These are phyloP conservation scores for Schwanniomyces occidentalis DNA, from an alignment of 805 yeast species.

Conservation along the genomic window DNA sequence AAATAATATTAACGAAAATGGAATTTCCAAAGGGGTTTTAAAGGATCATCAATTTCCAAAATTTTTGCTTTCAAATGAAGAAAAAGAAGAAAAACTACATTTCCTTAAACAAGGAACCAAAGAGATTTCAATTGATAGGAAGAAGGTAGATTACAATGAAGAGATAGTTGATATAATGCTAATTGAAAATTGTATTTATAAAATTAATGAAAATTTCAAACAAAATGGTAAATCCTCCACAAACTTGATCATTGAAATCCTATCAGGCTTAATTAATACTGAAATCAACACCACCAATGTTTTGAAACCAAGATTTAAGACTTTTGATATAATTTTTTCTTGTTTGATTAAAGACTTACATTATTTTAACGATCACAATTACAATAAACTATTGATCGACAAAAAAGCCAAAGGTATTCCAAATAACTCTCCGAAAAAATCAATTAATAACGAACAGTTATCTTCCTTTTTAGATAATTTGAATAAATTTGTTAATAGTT, in stretches of 20 bases:
- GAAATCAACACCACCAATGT: slow-evolving; percentile 14
- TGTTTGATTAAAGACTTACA: slow-evolving; percentile 28
- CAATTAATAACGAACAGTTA: slow-evolving; percentile 26
- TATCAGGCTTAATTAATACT: slow-evolving; percentile 20
- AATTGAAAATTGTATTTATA: slow-evolving; percentile 35
- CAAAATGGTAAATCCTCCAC: slow-evolving; percentile 17
- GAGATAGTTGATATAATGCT: slow-evolving; percentile 27
- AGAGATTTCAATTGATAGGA: not conserved
- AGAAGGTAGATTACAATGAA: too few relatives aligned
- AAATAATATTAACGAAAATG: slow-evolving; percentile 1
- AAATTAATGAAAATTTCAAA: slow-evolving; percentile 26
- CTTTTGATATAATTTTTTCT: slow-evolving; percentile 30
- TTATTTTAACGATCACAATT: slow-evolving; percentile 28
- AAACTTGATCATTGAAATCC: slow-evolving; percentile 26
- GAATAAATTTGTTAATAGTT: slow-evolving; percentile 21
- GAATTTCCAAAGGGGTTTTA: slow-evolving; percentile 8
- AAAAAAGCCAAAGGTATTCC: slow-evolving; percentile 15
- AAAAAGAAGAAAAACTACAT: not conserved
- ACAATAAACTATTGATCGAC: slow-evolving; percentile 15
- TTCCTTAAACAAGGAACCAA: not conserved
- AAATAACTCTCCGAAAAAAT: slow-evolving; percentile 25
- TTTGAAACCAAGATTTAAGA: slow-evolving; percentile 26
- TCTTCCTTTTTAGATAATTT: slow-evolving; percentile 19
- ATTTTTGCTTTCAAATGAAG: not conserved
- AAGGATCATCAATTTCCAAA: slow-evolving; percentile 4